A percentile compares a stretch with the other conserved stretches of the same genome.
Conservation (phyloP, 306 rosid genomes). For the Carpinus fangiana region DNA sequence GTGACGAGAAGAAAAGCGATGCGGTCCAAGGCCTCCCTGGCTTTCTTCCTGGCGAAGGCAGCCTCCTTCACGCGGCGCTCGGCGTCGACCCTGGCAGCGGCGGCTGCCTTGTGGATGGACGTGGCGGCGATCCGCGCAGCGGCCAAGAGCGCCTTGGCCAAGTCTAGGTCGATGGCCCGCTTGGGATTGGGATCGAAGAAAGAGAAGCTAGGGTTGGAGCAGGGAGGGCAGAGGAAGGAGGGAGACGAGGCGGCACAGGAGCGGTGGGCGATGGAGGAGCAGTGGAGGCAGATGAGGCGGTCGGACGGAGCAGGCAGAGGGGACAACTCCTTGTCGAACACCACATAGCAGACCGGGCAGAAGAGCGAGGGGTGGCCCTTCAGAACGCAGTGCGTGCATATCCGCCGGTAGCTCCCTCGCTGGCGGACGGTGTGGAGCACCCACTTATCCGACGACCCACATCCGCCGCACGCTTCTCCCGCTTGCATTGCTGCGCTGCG, state of each 20-base stretch:
- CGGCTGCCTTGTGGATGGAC: conserved; percentile 48
- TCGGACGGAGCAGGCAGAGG: conserved; percentile 36
- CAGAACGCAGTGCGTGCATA: conserved; percentile 77
- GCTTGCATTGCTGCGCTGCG: conserved; percentile 19
- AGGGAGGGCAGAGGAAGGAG: conserved; percentile 52
- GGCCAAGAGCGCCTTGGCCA: conserved; percentile 45
- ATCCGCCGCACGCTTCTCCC: conserved; percentile 33
- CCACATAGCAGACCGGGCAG: conserved; percentile 71
- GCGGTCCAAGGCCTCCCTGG: conserved; percentile 53
- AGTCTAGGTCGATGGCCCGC: conserved; percentile 18
- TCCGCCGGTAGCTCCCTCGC: conserved; percentile 34
- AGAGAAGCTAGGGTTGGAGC: conserved; percentile 47
- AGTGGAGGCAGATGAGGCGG: conserved; percentile 63
- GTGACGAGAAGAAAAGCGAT: conserved; percentile 35
- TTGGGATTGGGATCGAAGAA: conserved; percentile 32
- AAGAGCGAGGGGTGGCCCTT: conserved; percentile 52
- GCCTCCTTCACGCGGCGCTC: conserved; percentile 57
- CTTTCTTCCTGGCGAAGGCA: conserved; percentile 53
- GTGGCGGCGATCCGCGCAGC: conserved; percentile 54
- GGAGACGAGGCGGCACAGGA: conserved; percentile 37
- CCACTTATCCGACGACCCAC: conserved; percentile 38
- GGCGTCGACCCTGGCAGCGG: conserved; percentile 43
- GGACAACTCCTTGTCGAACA: conserved; percentile 33
- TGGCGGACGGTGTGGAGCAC: conserved; percentile 50
- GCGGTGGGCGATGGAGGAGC: conserved; percentile 65